Conservation (phyloP, 768 basidiomycete species). For the Mycena vitilis region DNA sequence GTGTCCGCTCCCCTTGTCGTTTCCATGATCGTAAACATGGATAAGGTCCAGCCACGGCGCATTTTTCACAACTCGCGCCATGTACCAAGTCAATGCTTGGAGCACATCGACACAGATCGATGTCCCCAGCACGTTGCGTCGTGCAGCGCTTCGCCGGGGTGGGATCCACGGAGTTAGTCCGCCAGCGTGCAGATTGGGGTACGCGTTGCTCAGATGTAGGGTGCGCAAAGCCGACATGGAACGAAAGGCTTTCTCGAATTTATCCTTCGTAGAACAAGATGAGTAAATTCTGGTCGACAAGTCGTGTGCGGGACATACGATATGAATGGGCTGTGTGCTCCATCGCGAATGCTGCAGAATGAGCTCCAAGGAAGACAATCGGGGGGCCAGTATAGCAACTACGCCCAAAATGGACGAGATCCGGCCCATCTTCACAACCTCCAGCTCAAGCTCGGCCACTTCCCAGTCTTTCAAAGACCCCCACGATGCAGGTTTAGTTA, state of each 20-base stretch:
- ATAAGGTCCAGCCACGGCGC: too few relatives aligned
- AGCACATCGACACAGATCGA: neutral
- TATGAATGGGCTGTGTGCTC: neutral
- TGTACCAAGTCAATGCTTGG: too few relatives aligned
- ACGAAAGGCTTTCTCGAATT: neutral
- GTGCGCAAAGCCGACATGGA: neutral
- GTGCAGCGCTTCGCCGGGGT: too few relatives aligned
- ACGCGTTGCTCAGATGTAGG: neutral
- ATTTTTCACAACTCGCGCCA: too few relatives aligned
- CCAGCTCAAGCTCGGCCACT: neutral
- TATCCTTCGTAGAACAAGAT: neutral
- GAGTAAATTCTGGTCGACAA: neutral
- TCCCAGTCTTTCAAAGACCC: conserved; percentile 8
- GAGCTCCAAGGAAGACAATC: neutral
- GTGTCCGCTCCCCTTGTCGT: too few relatives aligned
- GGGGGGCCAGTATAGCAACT: neutral
- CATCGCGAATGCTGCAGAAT: neutral
- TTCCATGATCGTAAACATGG: too few relatives aligned
- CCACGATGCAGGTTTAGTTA: neutral
- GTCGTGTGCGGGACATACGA: neutral
- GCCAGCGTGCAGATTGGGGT: neutral
- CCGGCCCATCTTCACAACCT: neutral
- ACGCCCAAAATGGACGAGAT: neutral
- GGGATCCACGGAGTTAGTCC: neutral
- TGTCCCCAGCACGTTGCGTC: neutral